Percentiles rank a stretch among this genome's conserved stretches.
Conservation (phyloP, 495 filamentous ascomycete genomes). For the Penicillium daleae region DNA sequence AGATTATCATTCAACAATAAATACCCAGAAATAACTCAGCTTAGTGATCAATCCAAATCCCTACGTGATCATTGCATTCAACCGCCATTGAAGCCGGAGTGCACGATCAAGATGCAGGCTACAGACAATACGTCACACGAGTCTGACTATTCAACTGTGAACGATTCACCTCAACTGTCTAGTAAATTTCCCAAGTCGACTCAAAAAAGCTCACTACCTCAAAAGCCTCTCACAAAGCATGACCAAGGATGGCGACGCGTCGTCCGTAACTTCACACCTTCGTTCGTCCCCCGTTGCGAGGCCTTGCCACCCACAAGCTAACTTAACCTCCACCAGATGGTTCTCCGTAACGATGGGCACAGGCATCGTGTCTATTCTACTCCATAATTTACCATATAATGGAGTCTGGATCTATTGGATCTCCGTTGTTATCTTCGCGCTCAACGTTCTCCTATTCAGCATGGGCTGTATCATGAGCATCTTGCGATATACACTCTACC, state of each 20-base stretch:
- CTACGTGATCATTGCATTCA: neutral
- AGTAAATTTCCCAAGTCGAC: neutral
- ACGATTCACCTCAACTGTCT: neutral
- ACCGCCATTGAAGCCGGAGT: neutral
- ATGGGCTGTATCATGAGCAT: conserved; percentile 45
- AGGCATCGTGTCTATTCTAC: conserved; percentile 63
- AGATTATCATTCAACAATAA: neutral
- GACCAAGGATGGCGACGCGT: conserved; percentile 48
- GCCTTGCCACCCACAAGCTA: conserved; percentile 4
- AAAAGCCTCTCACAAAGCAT: conserved; percentile 25
- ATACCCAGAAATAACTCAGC: no score
- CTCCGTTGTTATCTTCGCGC: conserved; percentile 55
- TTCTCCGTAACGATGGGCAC: conserved; percentile 64
- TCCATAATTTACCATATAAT: conserved; percentile 61
- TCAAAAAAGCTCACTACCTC: neutral
- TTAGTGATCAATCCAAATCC: neutral
- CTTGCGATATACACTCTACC: conserved; percentile 61
- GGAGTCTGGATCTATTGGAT: conserved; percentile 56
- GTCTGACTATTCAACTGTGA: neutral
- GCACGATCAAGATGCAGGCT: neutral
- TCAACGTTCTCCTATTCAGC: conserved; percentile 59
- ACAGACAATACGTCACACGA: neutral
- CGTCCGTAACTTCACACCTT: conserved; percentile 54
- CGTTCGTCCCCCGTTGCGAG: conserved; percentile 23
- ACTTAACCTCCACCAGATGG: conserved; percentile 33